Evolutionary conservation across 192 early-diverging fungal genomes (phyloP).

Genomic region (Entomortierella beljakovae): DNA sequence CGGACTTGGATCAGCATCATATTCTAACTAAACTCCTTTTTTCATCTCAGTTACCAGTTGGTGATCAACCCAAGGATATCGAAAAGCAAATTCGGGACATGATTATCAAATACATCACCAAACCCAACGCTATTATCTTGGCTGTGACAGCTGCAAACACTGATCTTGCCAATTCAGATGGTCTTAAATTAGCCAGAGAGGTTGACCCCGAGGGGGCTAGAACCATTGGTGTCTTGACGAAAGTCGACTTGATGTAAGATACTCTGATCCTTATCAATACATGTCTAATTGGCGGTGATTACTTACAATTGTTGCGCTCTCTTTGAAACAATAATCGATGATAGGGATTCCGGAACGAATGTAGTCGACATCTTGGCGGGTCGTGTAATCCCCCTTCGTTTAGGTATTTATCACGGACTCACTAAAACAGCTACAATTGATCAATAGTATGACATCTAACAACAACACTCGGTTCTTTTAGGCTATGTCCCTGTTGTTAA

Average conservation of each 20-base stretch:
- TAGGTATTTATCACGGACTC: slow-evolving; percentile 5
- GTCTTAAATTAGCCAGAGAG: slow-evolving; percentile 96
- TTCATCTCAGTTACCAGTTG: slow-evolving; percentile 83
- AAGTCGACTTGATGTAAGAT: slow-evolving; percentile 95
- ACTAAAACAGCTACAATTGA: neutral
- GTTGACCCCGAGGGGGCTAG: slow-evolving; percentile 98
- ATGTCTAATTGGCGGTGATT: neutral
- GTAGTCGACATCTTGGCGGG: slow-evolving; percentile 99
- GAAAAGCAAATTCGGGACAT: slow-evolving; percentile 98
- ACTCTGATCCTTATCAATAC: neutral
- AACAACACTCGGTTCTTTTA: slow-evolving; percentile 33
- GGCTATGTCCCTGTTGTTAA: slow-evolving; percentile 99
- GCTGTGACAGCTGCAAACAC: slow-evolving; percentile 98
- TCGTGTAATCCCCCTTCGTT: slow-evolving; percentile 93
- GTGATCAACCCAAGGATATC: slow-evolving; percentile 99
- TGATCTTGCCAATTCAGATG: slow-evolving; percentile 99
- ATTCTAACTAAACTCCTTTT: neutral
- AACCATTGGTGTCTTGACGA: slow-evolving; percentile 99
- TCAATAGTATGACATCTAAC: neutral
- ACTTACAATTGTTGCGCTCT: neutral
- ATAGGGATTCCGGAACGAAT: slow-evolving; percentile 95
- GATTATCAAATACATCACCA: slow-evolving; percentile 97
- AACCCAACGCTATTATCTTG: slow-evolving; percentile 97
- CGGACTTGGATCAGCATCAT: too few species aligned
- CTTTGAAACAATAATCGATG: neutral